Evolutionary conservation across 2,329 filamentous ascomycete genomes (phyloP).

Genomic region (Fusarium mangiferae): DNA sequence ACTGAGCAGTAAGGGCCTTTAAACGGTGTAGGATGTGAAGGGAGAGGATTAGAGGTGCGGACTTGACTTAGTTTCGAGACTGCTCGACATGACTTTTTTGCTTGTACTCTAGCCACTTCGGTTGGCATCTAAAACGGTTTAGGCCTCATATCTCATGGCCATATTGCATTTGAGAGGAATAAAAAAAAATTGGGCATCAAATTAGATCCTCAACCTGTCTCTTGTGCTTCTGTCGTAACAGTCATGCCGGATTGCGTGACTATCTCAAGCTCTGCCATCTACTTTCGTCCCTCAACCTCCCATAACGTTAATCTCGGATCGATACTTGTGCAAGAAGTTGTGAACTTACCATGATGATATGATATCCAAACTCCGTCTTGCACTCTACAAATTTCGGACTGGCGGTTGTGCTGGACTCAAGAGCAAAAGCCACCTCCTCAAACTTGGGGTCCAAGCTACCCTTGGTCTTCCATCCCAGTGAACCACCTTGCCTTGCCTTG

Average conservation of each 20-base stretch:
- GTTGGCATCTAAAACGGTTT: slow-evolving; percentile 58
- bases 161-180: slow-evolving; percentile 53
- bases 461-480: slow-evolving; percentile 77
- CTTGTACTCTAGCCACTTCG: slow-evolving; percentile 60
- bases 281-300: slow-evolving; percentile 57
- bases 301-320: slow-evolving; percentile 1
- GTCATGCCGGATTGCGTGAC: not conserved
- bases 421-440: slow-evolving; percentile 75
- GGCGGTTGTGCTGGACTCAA: slow-evolving; percentile 72
- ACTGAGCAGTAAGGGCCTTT: slow-evolving; percentile 72
- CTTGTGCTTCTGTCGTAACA: not conserved
- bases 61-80: slow-evolving; percentile 47
- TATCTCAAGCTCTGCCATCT: slow-evolving; percentile 1
- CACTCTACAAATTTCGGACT: slow-evolving; percentile 75
- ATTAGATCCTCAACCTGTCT: slow-evolving; percentile 30
- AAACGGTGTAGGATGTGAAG: slow-evolving; percentile 50
- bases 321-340: not conserved
- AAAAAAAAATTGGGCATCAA: slow-evolving; percentile 52
- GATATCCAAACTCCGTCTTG: slow-evolving; percentile 81
- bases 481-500: slow-evolving; percentile 77
- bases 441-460: slow-evolving; percentile 75
- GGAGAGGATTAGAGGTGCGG: slow-evolving; percentile 54
- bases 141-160: slow-evolving; percentile 48
- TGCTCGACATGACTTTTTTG: slow-evolving; percentile 51
- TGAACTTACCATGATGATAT: slow-evolving; percentile 78